Percentiles rank a stretch among this genome's conserved stretches.
Conservation (phyloP, 768 basidiomycete genomes). For the Boletus subcaerulescens region DNA sequence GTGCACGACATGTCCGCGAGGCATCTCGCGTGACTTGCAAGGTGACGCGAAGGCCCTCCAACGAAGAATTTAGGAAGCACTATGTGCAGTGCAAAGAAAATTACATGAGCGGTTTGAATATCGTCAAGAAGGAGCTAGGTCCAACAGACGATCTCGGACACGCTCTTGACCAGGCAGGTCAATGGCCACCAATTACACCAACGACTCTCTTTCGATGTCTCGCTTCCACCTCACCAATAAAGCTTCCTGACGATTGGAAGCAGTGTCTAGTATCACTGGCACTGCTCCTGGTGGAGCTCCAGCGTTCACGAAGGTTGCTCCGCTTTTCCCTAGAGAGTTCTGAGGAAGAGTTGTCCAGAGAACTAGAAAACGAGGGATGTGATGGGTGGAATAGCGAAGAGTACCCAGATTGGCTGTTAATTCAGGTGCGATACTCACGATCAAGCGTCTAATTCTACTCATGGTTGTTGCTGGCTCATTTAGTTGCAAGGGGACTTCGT, state of each 20-base stretch:
- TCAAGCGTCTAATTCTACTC: background rate
- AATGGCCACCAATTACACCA: background rate
- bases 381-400: no score
- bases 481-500: background rate
- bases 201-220: background rate
- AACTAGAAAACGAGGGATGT: no score
- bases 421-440: background rate
- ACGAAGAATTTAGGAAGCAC: background rate
- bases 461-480: background rate
- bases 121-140: background rate
- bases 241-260: background rate
- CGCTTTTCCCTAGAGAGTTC: background rate
- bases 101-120: background rate
- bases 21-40: background rate
- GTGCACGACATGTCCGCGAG: background rate
- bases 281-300: background rate
- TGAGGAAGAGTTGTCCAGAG: no score
- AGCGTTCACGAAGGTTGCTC: background rate
- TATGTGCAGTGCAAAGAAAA: background rate
- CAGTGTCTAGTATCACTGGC: no score
- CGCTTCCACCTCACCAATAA: background rate
- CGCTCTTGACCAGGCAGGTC: background rate
- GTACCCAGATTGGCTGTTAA: no score
- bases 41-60: background rate
- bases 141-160: background rate